Evolutionary conservation across 2,329 filamentous ascomycete species (phyloP).

Genomic region (Aotearoamyces nothofagi): DNA sequence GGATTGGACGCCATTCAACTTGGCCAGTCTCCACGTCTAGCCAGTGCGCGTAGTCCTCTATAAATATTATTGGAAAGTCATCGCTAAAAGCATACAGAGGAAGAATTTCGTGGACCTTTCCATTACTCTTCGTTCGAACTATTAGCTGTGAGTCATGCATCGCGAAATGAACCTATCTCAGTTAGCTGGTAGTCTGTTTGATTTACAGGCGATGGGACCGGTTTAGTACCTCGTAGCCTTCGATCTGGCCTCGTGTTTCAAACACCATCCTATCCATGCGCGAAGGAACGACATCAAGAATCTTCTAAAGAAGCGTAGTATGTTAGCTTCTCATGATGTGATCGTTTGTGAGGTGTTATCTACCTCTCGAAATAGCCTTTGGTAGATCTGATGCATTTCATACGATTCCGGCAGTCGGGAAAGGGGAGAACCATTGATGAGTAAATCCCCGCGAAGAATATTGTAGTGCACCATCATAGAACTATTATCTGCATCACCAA

Average conservation of each 20-base stretch:
- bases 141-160: slow-evolving; percentile 16
- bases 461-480: slow-evolving; percentile 28
- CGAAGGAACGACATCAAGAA: slow-evolving; percentile 21
- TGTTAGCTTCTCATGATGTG: slow-evolving; percentile 1
- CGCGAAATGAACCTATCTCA: slow-evolving; percentile 9
- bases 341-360: slow-evolving; percentile 18
- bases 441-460: slow-evolving; percentile 32
- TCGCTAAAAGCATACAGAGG: neutral
- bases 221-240: slow-evolving; percentile 15
- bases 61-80: slow-evolving; percentile 12
- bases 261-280: slow-evolving; percentile 22
- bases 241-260: slow-evolving; percentile 14
- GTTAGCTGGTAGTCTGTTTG: too few relatives aligned
- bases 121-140: slow-evolving; percentile 9
- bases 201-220: too few relatives aligned
- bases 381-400: slow-evolving; percentile 24
- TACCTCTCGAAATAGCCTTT: slow-evolving; percentile 25
- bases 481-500: neutral
- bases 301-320: slow-evolving; percentile 5
- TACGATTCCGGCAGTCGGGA: slow-evolving; percentile 30
- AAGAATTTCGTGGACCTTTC: slow-evolving; percentile 1
- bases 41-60: slow-evolving; percentile 24
- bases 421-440: slow-evolving; percentile 34
- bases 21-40: slow-evolving; percentile 14
- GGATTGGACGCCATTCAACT: slow-evolving; percentile 10